These are phyloP conservation scores for Pichia terricola DNA, from an alignment of 1,139 yeast species.

Conservation along the genomic window DNA sequence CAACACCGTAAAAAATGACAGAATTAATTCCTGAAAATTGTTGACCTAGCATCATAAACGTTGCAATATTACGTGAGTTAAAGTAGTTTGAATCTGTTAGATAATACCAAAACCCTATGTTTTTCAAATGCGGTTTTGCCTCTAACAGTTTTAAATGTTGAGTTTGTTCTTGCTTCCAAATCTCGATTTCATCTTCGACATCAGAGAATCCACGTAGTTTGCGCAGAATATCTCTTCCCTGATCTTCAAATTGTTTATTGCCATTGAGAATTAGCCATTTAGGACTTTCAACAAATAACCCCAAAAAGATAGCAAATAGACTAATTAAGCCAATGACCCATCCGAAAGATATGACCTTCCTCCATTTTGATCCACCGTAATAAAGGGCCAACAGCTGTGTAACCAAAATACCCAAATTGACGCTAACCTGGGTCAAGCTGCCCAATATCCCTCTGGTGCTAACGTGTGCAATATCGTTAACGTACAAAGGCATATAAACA, in stretches of 20 bases:
- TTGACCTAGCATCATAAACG: constrained; percentile 74
- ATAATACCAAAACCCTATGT: constrained; percentile 31
- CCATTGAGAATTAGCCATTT: constrained; percentile 50
- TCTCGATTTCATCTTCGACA: constrained; percentile 14
- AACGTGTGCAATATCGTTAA: constrained; percentile 71
- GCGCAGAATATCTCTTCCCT: constrained; percentile 24
- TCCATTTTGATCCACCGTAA: constrained; percentile 68
- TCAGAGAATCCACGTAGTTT: constrained; percentile 15
- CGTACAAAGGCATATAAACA: constrained; percentile 73
- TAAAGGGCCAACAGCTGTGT: constrained; percentile 66
- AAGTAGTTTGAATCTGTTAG: constrained; percentile 40
- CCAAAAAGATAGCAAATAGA: constrained; percentile 30
- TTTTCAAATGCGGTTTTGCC: constrained; percentile 14
- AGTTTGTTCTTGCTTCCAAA: constrained; percentile 21
- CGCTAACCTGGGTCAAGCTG: constrained; percentile 76
- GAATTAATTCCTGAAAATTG: constrained; percentile 91
- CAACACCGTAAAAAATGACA: constrained; percentile 85
- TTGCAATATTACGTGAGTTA: constrained; percentile 55
- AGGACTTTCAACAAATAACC: constrained; percentile 62
- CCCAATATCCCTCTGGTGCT: constrained; percentile 69
- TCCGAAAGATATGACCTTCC: constrained; percentile 55
- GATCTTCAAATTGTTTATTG: constrained; percentile 8
- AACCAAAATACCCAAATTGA: constrained; percentile 71
- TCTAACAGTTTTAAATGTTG: constrained; percentile 12
- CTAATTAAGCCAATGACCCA: constrained; percentile 44